A percentile compares a stretch with the other conserved stretches of the same genome.
Conservation (phyloP, 805 yeast species). For the Kodamaea kakaduensis region DNA sequence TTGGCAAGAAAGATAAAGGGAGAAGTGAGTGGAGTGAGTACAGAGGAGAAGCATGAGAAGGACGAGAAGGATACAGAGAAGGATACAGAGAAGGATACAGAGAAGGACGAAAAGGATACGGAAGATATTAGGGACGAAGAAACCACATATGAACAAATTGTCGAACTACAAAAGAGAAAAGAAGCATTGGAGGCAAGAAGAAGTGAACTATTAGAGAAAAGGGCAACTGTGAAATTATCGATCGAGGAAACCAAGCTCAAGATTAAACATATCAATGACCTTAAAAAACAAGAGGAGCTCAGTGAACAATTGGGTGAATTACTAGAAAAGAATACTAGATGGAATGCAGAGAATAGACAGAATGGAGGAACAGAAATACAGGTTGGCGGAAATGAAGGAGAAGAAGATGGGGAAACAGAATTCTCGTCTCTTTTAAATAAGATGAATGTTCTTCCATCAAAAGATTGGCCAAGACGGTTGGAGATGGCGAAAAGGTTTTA, state of each 20-base stretch:
- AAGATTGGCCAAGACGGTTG: constrained; percentile 23
- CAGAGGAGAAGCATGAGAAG: neutral
- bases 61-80: neutral
- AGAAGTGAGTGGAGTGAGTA: constrained; percentile 1
- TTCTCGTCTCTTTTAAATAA: neutral
- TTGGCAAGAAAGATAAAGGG: constrained; percentile 6
- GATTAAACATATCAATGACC: constrained; percentile 13
- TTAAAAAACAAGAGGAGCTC: constrained; percentile 11
- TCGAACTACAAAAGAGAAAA: constrained; percentile 14
- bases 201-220: constrained; percentile 17
- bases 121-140: neutral
- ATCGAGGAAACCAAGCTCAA: constrained; percentile 16
- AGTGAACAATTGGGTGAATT: constrained; percentile 17
- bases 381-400: neutral
- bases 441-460: constrained; percentile 31
- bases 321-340: constrained; percentile 16
- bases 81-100: neutral
- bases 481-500: constrained; percentile 21
- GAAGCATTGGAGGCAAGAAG: constrained; percentile 13
- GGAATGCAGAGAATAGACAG: neutral
- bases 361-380: neutral
- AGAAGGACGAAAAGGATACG: neutral
- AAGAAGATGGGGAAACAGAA: neutral
- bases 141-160: neutral
- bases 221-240: constrained; percentile 14